Base-by-base conservation (phyloP, 106 monocot species). In the Apostasia shenzhenica region DNA sequence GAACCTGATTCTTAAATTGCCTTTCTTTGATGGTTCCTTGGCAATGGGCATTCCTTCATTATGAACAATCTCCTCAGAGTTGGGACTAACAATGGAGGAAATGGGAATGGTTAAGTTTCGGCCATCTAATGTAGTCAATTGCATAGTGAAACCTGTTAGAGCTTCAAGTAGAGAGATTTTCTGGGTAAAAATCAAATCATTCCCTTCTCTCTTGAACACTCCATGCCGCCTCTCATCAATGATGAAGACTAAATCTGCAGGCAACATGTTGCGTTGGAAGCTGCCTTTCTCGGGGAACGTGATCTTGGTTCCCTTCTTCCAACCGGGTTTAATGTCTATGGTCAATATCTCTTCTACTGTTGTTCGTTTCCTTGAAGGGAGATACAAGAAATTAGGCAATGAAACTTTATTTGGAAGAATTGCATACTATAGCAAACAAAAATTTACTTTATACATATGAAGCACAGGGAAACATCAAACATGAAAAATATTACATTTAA, bases 251-350 rank as follows among this genome's bases (percentile, higher is more conserved):
- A 89, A 59, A 56, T 86, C 85, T 0, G 81, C 81, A 2, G 85
- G 72, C 12, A 76, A 56, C 38, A 66, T 79, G 70, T 81, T 78
- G 8, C 54, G 50, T 10, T 63, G 54, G 59, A 79, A 77, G 14
- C 82, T 81, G 1, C 89, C 89, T 72, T 84, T 89, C 66, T 72
- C 70, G 0, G 81, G 82, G 61, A 89, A 89, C 11, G 85, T 89
- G 49, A 89, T 85, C 72, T 85, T 85, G 14, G 89, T 89, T 1
- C 89, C 89, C 45, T 82, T 89, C 73, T 89, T 89, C 89, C 89
- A 85, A 8, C 89, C 85, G 0, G 89, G 89, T 52, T 85, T 82
- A 45, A 85, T 74, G 5, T 89, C 82, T 13, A 89, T 80, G 13
- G 84, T 79, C 41, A 85, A 66, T 47, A 85, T 78, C 77, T 88